Evolutionary conservation across 441 rosid species (phyloP), one percentile per base, ranked within the genome.

Genomic region (Bruguiera hainesii): DNA sequence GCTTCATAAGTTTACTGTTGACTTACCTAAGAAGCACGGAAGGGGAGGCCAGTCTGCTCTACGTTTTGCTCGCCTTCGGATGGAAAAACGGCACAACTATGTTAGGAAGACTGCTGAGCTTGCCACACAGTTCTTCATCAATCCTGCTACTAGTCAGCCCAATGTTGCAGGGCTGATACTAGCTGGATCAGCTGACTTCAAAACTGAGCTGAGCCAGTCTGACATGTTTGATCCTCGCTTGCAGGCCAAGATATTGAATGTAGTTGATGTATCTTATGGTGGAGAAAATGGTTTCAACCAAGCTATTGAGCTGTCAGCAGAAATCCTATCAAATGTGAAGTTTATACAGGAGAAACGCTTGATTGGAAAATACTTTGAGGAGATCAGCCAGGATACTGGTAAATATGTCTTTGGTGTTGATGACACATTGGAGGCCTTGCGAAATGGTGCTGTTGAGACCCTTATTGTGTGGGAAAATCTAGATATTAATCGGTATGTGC

Each of bases 11-110:
- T 88, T 88, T 71, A 86, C 87, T 61, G 97, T 90, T 3, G 97
- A 90, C 80, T 82, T 90, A 18, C 97, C 96, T 2, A 90, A 90
- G 78, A 90, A 90, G 85, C 97, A 90, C 28, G 97, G 97, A 52
- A 85, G 97, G 83, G 97, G 97, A 89, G 97, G 97, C 53, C 97
- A 90, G 78, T 90, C 97, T 42, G 97, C 97, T 53, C 81, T 90
- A 2, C 89, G 96, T 15, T 90, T 90, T 81, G 96, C 97, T 66
- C 86, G 97, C 71, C 89, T 90, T 70, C 81, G 96, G 59, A 90
- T 90, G 97, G 97, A 90, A 80, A 90, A 90, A 72, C 84, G 96
- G 7, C 97, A 89, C 75, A 89, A 89, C 75, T 89, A 89, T 65
- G 93, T 89, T 6, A 81, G 96, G 78, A 89, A 89, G 76, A 90